phyloP scores from a whole-genome alignment of 179 eudicot genomes.

The Sideroxylon spinosum region DNA sequence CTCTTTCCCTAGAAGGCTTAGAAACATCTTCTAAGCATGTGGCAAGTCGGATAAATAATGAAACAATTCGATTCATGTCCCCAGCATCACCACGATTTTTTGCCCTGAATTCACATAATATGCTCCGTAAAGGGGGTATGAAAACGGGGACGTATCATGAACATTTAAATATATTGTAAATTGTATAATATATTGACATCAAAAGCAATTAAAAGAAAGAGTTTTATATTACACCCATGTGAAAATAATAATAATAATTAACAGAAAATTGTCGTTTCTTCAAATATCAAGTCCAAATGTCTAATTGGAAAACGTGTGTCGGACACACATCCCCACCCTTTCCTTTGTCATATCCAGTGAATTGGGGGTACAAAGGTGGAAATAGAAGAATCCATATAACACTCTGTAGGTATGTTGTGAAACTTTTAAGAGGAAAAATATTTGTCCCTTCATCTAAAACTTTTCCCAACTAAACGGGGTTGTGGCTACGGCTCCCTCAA shows the following conservation, averaged over 20 bases:
- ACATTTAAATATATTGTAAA: background rate
- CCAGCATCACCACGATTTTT: slow-evolving; percentile 58
- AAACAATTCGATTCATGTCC: slow-evolving; percentile 59
- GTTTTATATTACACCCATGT: too few species aligned
- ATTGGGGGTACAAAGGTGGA: too few species aligned
- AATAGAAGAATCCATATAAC: too few species aligned
- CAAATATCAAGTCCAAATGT: too few species aligned
- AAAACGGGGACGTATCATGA: background rate
- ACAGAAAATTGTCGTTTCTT: too few species aligned
- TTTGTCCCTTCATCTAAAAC: background rate
- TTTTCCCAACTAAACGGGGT: background rate
- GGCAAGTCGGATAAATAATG: slow-evolving; percentile 61
- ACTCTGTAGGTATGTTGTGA: background rate
- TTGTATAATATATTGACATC: too few species aligned
- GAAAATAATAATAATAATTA: too few species aligned
- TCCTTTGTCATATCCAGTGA: too few species aligned
- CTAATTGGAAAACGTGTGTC: too few species aligned
- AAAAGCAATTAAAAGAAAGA: too few species aligned
- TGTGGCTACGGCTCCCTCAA: background rate
- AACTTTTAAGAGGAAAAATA: background rate
- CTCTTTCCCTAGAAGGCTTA: slow-evolving; percentile 37
- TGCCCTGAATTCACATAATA: slow-evolving; percentile 38
- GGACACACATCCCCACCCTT: too few species aligned
- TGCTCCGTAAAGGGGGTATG: background rate
- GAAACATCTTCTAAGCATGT: slow-evolving; percentile 54